Conservation (phyloP, 208 protist species). For the Porcisia deanei region DNA sequence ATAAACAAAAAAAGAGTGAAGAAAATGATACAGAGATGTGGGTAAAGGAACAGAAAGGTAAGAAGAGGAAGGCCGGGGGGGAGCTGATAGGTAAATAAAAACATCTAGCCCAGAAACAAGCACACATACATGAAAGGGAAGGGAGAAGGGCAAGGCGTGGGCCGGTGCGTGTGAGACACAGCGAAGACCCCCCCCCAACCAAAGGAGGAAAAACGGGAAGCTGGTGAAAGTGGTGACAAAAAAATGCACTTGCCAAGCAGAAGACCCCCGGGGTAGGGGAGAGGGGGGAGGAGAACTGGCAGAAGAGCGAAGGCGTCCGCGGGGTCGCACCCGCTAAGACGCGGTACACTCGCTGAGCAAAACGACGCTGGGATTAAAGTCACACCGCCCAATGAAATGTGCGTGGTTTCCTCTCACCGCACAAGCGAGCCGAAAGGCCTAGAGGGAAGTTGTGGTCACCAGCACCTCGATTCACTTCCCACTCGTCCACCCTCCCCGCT, state of each 20-base stretch:
- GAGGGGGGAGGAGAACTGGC: neutral
- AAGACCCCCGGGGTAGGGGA: neutral
- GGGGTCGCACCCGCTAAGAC: neutral
- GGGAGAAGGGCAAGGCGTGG: neutral
- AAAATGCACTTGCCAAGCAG: too few species aligned
- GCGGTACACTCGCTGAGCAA: neutral
- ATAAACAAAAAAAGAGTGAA: neutral
- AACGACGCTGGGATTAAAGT: neutral
- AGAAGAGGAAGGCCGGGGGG: too few species aligned
- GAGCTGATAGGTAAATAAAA: too few species aligned
- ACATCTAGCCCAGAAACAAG: too few species aligned
- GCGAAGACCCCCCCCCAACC: too few species aligned
- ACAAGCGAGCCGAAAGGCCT: neutral
- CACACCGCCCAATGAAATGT: neutral
- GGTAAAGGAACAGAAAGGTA: neutral
- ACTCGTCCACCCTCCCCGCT: neutral
- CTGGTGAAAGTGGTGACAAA: too few species aligned
- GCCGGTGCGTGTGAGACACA: neutral
- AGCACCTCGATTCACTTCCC: neutral
- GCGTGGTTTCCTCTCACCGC: neutral
- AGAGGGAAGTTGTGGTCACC: neutral
- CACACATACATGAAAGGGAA: neutral
- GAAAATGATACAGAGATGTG: neutral
- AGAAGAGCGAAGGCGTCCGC: neutral
- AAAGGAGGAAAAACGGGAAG: too few species aligned